Evolutionary conservation across 129 eudicot genomes (phyloP).

Genomic region (Pseudognaphalium luteoalbum): DNA sequence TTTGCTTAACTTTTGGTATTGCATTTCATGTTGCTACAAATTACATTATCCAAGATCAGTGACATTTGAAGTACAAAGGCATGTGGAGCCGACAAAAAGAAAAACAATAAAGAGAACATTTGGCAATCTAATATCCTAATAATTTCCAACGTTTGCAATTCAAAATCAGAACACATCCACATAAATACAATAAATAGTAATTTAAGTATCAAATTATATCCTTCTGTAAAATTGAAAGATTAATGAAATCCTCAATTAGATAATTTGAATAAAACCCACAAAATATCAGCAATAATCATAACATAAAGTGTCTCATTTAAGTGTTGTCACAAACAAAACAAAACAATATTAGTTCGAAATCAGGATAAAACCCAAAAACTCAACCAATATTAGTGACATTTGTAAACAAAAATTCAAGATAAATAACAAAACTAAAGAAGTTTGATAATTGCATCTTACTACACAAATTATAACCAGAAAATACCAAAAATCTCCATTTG

Average conservation of each 20-base stretch:
- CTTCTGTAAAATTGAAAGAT: neutral
- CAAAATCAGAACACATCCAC: neutral
- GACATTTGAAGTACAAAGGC: conserved; percentile 16
- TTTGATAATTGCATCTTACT: neutral
- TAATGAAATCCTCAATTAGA: neutral
- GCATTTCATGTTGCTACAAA: conserved; percentile 73
- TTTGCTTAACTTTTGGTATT: conserved; percentile 66
- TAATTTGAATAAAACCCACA: neutral
- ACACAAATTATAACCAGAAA: conserved; percentile 6
- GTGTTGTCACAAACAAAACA: neutral
- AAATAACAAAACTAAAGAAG: conserved; percentile 7
- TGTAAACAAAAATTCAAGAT: neutral
- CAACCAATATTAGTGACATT: neutral
- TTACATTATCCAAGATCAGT: conserved; percentile 35
- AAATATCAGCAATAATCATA: neutral
- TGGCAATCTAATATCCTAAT: neutral
- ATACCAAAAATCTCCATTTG: neutral
- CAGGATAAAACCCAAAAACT: neutral
- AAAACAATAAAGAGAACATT: neutral
- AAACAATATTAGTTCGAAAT: conserved; percentile 10
- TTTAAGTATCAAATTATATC: neutral
- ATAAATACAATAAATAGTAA: neutral
- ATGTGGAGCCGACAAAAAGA: conserved; percentile 3
- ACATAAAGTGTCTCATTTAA: neutral
- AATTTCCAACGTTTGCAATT: conserved; percentile 14